Percentiles rank a stretch among this genome's conserved stretches.
Evolutionary conservation across 164 flowering plant genomes (phyloP).

Genomic region (Sedum album): DNA sequence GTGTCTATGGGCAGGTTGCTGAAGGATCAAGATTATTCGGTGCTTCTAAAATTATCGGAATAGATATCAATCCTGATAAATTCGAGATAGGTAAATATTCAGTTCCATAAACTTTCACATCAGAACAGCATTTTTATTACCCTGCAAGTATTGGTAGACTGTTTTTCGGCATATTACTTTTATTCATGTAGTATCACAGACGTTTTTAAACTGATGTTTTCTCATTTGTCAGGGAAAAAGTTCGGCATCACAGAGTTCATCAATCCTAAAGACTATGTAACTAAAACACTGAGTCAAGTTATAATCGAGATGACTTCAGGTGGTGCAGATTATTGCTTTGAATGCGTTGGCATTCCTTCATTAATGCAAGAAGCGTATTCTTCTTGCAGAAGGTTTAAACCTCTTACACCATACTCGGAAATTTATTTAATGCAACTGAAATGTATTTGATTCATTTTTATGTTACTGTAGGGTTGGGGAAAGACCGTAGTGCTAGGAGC

Average conservation of each 20-base stretch:
- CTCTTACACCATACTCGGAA: conserved; percentile 7
- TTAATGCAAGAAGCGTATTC: conserved; percentile 59
- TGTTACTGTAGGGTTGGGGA: conserved; percentile 54
- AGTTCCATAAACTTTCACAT: too few relatives aligned
- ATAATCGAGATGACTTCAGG: conserved; percentile 56
- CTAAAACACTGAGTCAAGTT: conserved; percentile 18
- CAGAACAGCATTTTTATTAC: not conserved
- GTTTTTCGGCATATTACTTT: too few relatives aligned
- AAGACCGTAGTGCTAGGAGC: conserved; percentile 62
- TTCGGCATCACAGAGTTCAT: conserved; percentile 60
- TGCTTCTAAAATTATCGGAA: conserved; percentile 62
- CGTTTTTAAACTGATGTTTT: too few relatives aligned
- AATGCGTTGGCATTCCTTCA: conserved; percentile 55
- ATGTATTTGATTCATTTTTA: not conserved
- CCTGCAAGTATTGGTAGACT: not conserved
- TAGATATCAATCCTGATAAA: conserved; percentile 56
- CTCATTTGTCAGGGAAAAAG: conserved; percentile 52
- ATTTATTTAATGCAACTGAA: too few relatives aligned
- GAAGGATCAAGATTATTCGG: conserved; percentile 52
- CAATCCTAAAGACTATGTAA: conserved; percentile 27
- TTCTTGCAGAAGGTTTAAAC: conserved; percentile 48
- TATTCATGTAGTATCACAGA: too few relatives aligned
- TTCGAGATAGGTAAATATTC: conserved; percentile 60
- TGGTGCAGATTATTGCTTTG: conserved; percentile 73
- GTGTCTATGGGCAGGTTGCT: conserved; percentile 37